Evolutionary conservation across 805 yeast species (phyloP), one percentile per base, ranked within the genome.

Genomic region (Cyberlindnera maclurae): DNA sequence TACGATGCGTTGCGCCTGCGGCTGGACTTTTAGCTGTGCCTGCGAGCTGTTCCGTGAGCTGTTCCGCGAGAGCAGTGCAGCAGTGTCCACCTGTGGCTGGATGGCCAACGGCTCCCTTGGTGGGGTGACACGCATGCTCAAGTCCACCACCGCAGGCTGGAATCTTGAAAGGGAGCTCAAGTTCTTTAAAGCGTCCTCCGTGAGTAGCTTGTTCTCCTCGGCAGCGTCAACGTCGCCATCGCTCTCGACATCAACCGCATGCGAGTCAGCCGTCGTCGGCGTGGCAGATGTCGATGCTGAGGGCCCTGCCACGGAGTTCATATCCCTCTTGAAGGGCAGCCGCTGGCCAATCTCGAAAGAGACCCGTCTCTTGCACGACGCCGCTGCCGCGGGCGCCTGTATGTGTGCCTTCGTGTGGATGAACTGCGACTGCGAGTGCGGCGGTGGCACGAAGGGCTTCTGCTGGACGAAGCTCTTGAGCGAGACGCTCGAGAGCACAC

Each of bases 401-500:
- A 64, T 64, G 37, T 63, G 67, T 15, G 63, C 59, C 28, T 57
- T 55, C 3, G 60, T 52, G 31, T 55, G 54, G 32, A 54, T 47
- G 39, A 52, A 52, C 36, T 52, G 58, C 8, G 51, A 36, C 18
- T 43, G 50, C 4, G 37, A 34, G 8, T 5, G 54, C 33, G 12
- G 47, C 9, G 43, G 48, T 9, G 46, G 38, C 10, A 39, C 30
- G 15, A 40, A 36, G 3, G 49, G 44, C 34, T 29, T 39, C 36
- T 42, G 49, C n/a, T 70, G 46, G 75, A 82, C 34, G 57, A 79
- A 34, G 51, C 66, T 59, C 77, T 52, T 62, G 66, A 55, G 75
- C 67, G 61, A 88, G 70, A 71, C 85, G 75, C 64, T 87, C 13
- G 69, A 64, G 29, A 67, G 48, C 9, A 65, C 69, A 29, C 67